Base-by-base conservation (phyloP, 805 yeast genomes). In the Schizosaccharomyces pombe region DNA sequence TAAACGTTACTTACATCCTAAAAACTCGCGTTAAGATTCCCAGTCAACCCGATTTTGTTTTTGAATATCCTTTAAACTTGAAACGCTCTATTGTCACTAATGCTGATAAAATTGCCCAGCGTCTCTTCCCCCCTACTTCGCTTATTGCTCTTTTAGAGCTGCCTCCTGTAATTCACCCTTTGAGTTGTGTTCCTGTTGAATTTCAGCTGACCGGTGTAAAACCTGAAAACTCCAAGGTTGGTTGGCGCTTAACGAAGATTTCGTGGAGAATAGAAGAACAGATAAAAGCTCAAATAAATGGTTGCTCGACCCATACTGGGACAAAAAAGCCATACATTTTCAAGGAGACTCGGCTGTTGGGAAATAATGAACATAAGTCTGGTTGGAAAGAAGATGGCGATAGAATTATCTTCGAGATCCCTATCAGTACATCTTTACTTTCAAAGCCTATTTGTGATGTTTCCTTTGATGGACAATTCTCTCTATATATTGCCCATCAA, bases 381-480 rank as follows among this genome's bases (percentile, higher is more conserved):
- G 99, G 99, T 2, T 91, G 99, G 99, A 91, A 91, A 65, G 78
- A 91, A 0, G 98, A 91, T 66, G 87, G 73, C 49, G 98, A 98
- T 4, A 72, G 76, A 55, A 79, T 87, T 57, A 95, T 85, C 65
- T 65, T 86, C 64, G 57, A 60, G 68, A 49, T 56, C 14, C 22
- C 34, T 12, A n/a, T 30, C n/a, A 19, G 34, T 4, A 26, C 33
- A 3, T 58, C 57, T 12, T 52, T 54, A 61, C 55, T 64, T 61
- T 61, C 72, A 62, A 71, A 79, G 32, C 72, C 83, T 37, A 70
- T 85, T 3, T 83, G 94, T 65, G 94, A 87, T 64, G 72, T 87
- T 3, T 96, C 89, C 64, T 82, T 87, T 0, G 78, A 77, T 6
- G 49, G 49, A 5, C 28, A 43, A 6, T 67, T 80, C 47, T 97